Base-by-base conservation (phyloP, 83 land plant species). In the Diphasiastrum complanatum region DNA sequence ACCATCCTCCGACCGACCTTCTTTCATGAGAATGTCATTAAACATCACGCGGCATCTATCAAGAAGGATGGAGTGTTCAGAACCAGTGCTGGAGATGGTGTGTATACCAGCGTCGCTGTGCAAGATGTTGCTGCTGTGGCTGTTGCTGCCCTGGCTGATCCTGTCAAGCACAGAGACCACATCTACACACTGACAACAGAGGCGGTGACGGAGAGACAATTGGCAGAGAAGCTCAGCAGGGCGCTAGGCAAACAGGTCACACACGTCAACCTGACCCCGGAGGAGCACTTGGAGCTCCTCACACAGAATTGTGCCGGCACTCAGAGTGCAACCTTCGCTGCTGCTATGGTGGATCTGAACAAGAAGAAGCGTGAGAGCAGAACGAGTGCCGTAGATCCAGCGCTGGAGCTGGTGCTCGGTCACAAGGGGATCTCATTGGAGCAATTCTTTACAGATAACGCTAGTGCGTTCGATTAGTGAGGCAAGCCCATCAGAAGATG, bases 391-490 rank as follows among this genome's bases (percentile, higher is more conserved):
- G 47, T 59, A 31, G 12, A 59, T 19, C 62, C 62, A 2, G 62
- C 33, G 25, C 36, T 59, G 41, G 62, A 59, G 62, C 18, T 16
- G 30, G 41, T 59, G 10, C 41, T 38, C 8, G 62, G 62, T 2
- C 62, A n/a, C 29, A 59, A 59, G 48, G 62, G 62, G 30, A 25
- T 59, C 12, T 38, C 62, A 25, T 8, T 59, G 62, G 62, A 59
- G 2, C 26, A 20, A 1, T 59, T 22, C 3, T 40, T 59, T 12
- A 46, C 62, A 23, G 48, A 59, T 5, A 22, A 59, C 12, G 62
- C 62, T 0, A 40, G 11, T 23, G 47, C 62, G 33, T 59, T 59
- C 62, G 40, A 5, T 33, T 22, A 28, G 54, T 22, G 4, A 5
- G 31, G 5, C n/a, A n/a, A n/a, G n/a, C n/a, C n/a, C n/a, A n/a